Base-by-base conservation (phyloP, 495 filamentous ascomycete species). In the Daldinia grandis region DNA sequence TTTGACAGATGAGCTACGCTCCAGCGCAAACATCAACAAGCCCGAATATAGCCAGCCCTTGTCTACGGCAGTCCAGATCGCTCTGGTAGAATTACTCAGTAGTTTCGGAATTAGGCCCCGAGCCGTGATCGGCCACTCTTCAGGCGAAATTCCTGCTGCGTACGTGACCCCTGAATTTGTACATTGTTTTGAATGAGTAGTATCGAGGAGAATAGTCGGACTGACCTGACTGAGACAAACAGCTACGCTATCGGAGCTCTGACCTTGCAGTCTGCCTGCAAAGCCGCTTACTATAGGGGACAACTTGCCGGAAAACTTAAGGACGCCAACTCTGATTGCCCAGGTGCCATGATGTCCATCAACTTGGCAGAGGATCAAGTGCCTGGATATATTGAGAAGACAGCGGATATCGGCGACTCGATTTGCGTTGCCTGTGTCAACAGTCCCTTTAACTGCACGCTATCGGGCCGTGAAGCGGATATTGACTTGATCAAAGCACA, bases 41-140 rank as follows among this genome's bases (percentile, higher is more conserved):
- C 76, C 80, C 0, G 27, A 70, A 24, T 72, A 73, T 40, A 78
- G 78, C 19, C 81, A 84, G 62, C 71, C 81, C 5, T 30, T 81
- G 31, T 86, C 74, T 58, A 82, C 81, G 5, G 78, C 77, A 27
- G 21, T 86, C 1, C 83, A 86, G 62, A 62, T 86, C 7, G 79
- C 79, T 4, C 61, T 90, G 14, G 82, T 87, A 0, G 80, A 85
- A 8, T 66, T 90, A 4, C 71, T 89, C 1, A 37, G 50, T 5
- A 76, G 68, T 19, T 87, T 83, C 79, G 78, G 78, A 17, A 76
- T 89, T n/a, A 51, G 50, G 1, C 83, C 85, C 0, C 42, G 59
- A 12, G 78, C 78, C 28, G 84, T 86, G 0, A 76, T 87, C 1
- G 86, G 87, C 4, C 87, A 90, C 68, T 89, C 87, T 2, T 86